phyloP scores from a whole-genome alignment of 805 yeast genomes.

The Maudiozyma barnettii region DNA sequence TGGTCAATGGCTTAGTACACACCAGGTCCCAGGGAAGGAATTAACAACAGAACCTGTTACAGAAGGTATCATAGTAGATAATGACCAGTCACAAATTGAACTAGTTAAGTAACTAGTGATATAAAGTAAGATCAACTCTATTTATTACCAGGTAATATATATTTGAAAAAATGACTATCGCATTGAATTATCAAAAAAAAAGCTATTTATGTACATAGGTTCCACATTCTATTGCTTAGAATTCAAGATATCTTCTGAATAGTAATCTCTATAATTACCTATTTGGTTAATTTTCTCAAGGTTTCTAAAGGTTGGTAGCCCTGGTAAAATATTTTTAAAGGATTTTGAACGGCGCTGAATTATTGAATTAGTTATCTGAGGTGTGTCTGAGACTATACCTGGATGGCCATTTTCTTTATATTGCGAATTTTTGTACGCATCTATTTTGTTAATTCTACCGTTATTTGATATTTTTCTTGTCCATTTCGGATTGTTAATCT shows the following conservation, averaged over 20 bases:
- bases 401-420: slow-evolving; percentile 31
- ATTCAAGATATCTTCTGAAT: slow-evolving; percentile 7
- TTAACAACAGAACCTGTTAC: background rate
- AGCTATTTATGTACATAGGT: background rate
- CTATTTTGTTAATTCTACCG: slow-evolving; percentile 1
- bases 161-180: background rate
- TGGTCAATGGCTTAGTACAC: slow-evolving; percentile 1
- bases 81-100: too few relatives aligned
- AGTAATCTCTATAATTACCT: slow-evolving; percentile 22
- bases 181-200: too few relatives aligned
- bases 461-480: slow-evolving; percentile 4
- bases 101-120: too few relatives aligned
- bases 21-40: background rate
- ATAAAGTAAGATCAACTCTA: background rate
- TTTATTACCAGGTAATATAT: background rate
- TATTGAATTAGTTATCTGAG: slow-evolving; percentile 34
- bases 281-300: slow-evolving; percentile 52
- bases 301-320: slow-evolving; percentile 50
- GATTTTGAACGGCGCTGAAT: slow-evolving; percentile 15
- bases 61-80: background rate
- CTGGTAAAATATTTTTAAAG: slow-evolving; percentile 19
- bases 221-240: background rate
- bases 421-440: slow-evolving; percentile 19
- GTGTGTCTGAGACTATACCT: slow-evolving; percentile 33
- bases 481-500: slow-evolving; percentile 26